A percentile compares a stretch with the other conserved stretches of the same genome.
Conservation (phyloP, 371 early-diverging fungal species). For the Batrachochytrium dendrobatidis region DNA sequence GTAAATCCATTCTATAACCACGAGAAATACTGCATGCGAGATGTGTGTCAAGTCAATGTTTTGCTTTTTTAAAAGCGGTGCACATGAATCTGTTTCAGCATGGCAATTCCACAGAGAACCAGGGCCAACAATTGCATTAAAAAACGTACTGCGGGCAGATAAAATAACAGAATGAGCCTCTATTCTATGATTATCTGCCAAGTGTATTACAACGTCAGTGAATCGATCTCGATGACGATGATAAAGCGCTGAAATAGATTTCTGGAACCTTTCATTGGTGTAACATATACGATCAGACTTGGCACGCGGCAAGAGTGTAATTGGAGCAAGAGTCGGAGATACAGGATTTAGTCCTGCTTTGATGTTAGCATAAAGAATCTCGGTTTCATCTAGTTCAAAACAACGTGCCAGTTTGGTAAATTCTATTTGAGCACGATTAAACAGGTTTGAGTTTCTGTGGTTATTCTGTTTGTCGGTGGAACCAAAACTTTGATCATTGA, state of each 20-base stretch:
- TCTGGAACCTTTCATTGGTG: too few species aligned
- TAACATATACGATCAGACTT: too few species aligned
- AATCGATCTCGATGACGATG: too few species aligned
- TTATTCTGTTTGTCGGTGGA: too few species aligned
- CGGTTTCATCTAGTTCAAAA: constrained; percentile 1
- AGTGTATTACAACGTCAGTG: constrained; percentile 19
- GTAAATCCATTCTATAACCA: constrained; percentile 50
- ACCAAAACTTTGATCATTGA: too few species aligned
- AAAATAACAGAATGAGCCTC: constrained; percentile 23
- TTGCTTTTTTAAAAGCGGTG: not conserved
- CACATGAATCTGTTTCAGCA: not conserved
- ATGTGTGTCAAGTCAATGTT: constrained; percentile 42
- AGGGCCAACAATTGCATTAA: constrained; percentile 47
- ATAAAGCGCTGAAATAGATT: constrained; percentile 1
- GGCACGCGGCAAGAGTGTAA: too few species aligned
- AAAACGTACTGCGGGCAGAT: constrained; percentile 56
- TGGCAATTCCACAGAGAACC: constrained; percentile 45
- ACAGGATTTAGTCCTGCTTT: too few species aligned
- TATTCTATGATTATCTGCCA: constrained; percentile 19
- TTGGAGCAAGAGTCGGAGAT: too few species aligned
- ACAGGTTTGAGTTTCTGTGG: too few species aligned
- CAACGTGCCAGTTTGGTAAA: not conserved
- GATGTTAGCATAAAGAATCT: constrained; percentile 1
- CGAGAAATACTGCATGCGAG: constrained; percentile 33
- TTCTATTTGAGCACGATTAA: too few species aligned